Evolutionary conservation across 768 basidiomycete genomes (phyloP).

Genomic region (Boletales sp.): DNA sequence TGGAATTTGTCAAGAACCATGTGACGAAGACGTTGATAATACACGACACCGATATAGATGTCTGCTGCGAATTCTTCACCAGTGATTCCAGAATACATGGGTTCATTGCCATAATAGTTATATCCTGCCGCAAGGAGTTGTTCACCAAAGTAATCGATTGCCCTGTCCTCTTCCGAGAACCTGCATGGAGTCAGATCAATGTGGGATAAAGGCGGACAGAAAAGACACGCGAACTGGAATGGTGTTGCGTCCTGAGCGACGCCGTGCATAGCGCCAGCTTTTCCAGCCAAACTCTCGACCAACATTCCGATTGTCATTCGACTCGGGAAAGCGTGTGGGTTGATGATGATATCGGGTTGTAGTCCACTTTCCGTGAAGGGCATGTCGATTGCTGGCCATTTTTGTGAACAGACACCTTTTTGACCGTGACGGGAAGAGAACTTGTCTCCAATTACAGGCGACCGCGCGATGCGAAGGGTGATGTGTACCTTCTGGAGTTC

Average conservation of each 20-base stretch:
- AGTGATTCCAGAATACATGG: slow-evolving; percentile 99
- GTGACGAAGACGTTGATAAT: slow-evolving; percentile 97
- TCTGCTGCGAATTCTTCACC: slow-evolving; percentile 98
- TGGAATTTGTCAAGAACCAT: slow-evolving; percentile 99
- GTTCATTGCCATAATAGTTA: slow-evolving; percentile 99
- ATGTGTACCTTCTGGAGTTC: slow-evolving; percentile 92
- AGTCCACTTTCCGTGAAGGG: slow-evolving; percentile 98
- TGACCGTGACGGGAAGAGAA: slow-evolving; percentile 99
- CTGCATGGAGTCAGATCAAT: slow-evolving; percentile 37
- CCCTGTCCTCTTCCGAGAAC: slow-evolving; percentile 96
- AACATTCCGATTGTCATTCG: slow-evolving; percentile 99
- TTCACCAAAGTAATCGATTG: slow-evolving; percentile 94
- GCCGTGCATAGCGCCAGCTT: slow-evolving; percentile 97
- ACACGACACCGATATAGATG: slow-evolving; percentile 97
- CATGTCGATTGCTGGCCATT: slow-evolving; percentile 98
- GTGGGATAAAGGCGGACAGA: background rate
- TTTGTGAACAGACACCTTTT: slow-evolving; percentile 99
- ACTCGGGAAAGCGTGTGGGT: slow-evolving; percentile 98
- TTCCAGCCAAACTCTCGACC: slow-evolving; percentile 99
- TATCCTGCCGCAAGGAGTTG: slow-evolving; percentile 92
- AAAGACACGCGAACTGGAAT: slow-evolving; percentile 68
- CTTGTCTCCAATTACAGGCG: slow-evolving; percentile 98
- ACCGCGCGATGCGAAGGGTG: slow-evolving; percentile 87
- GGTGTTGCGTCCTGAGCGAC: slow-evolving; percentile 98
- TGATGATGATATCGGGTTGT: slow-evolving; percentile 99